These are phyloP conservation scores for Debaryomyces sp. DNA, from an alignment of 1,139 yeast genomes.

Conservation along the genomic window DNA sequence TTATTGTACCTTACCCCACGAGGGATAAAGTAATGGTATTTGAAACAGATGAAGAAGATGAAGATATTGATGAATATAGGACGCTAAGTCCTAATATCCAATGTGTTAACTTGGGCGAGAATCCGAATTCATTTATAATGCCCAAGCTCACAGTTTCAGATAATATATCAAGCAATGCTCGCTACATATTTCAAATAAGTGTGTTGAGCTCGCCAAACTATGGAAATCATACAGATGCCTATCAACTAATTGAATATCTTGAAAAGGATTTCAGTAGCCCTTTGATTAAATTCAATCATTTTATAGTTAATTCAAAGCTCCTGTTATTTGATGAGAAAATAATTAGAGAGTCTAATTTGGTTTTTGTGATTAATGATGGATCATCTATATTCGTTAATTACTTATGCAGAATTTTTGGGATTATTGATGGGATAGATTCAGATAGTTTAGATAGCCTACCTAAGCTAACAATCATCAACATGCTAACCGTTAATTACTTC, in stretches of 20 bases:
- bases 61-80: constrained; percentile 21
- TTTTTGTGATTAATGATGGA: constrained; percentile 47
- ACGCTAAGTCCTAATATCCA: constrained; percentile 9
- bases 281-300: constrained; percentile 21
- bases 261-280: constrained; percentile 15
- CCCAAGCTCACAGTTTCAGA: constrained; percentile 35
- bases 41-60: constrained; percentile 47
- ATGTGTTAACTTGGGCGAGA: constrained; percentile 11
- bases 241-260: constrained; percentile 22
- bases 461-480: constrained; percentile 40
- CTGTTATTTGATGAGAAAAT: constrained; percentile 12
- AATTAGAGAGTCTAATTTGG: constrained; percentile 27
- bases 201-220: constrained; percentile 22
- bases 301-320: constrained; percentile 14
- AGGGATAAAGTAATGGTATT: constrained; percentile 35
- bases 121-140: constrained; percentile 37
- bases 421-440: not conserved
- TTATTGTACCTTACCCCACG: constrained; percentile 17
- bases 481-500: constrained; percentile 46
- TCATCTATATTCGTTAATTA: constrained; percentile 31
- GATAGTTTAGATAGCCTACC: constrained; percentile 18
- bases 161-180: constrained; percentile 7
- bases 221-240: constrained; percentile 23
- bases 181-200: constrained; percentile 17
- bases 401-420: constrained; percentile 17